These are phyloP conservation scores for Tricladium varicosporioides DNA, from an alignment of 2,329 filamentous ascomycete species.

Conservation along the genomic window DNA sequence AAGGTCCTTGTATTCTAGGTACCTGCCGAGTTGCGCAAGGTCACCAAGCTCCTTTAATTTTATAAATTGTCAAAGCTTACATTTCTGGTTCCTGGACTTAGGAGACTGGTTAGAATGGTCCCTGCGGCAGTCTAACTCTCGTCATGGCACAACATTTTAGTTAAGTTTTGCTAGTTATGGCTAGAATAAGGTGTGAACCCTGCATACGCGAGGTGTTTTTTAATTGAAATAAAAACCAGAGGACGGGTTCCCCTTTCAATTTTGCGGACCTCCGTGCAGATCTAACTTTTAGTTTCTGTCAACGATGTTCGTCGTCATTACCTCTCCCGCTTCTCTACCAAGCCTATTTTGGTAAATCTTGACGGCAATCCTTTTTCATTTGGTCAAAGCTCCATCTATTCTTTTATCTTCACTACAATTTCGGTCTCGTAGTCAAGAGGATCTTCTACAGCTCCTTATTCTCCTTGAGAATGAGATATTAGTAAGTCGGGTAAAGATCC, in stretches of 20 bases:
- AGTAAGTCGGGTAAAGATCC: too few relatives aligned
- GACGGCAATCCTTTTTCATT: neutral
- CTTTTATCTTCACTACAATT: slow-evolving; percentile 7
- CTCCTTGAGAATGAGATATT: too few relatives aligned
- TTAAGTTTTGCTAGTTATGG: neutral
- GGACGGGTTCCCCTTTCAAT: neutral
- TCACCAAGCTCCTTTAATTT: too few relatives aligned
- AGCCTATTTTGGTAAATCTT: neutral
- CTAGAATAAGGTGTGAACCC: neutral
- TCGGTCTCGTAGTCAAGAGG: neutral
- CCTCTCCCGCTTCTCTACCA: neutral
- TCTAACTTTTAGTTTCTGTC: neutral
- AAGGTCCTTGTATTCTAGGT: too few relatives aligned
- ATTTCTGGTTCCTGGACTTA: too few relatives aligned
- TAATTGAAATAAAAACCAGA: neutral
- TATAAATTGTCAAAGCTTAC: too few relatives aligned
- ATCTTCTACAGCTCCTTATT: too few relatives aligned
- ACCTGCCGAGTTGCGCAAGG: too few relatives aligned
- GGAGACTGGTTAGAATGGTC: too few relatives aligned
- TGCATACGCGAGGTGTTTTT: neutral
- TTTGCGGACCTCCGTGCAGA: neutral
- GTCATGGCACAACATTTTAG: neutral
- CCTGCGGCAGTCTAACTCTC: too few relatives aligned
- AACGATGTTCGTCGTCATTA: neutral
- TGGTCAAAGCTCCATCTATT: neutral